phyloP scores from a whole-genome alignment of 2,329 filamentous ascomycete species.

The Aspergillus glaucus region DNA sequence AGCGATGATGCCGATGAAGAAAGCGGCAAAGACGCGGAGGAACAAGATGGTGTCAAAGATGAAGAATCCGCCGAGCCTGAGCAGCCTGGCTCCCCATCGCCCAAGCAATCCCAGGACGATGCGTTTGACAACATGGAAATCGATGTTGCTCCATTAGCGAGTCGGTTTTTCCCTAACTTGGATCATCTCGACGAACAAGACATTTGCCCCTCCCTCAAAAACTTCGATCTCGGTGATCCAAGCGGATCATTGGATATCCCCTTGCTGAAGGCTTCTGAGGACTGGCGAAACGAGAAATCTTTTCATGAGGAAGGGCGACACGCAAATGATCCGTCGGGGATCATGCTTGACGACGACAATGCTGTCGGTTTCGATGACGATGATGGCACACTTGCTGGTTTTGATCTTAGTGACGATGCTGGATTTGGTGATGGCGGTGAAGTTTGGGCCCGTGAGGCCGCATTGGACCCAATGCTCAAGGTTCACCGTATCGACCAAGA shows the following conservation, averaged over 20 bases:
- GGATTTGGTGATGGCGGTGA: slow-evolving; percentile 95
- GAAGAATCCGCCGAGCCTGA: slow-evolving; percentile 24
- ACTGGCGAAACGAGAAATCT: slow-evolving; percentile 67
- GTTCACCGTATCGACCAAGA: slow-evolving; percentile 56
- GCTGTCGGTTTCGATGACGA: slow-evolving; percentile 76
- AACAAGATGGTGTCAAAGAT: slow-evolving; percentile 38
- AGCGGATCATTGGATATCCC: slow-evolving; percentile 82
- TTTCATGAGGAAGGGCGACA: slow-evolving; percentile 45
- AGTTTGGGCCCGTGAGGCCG: slow-evolving; percentile 87
- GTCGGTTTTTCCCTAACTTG: slow-evolving; percentile 81
- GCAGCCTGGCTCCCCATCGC: slow-evolving; percentile 24
- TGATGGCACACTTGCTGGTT: slow-evolving; percentile 63
- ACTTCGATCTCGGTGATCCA: slow-evolving; percentile 82
- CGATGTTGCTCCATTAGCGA: slow-evolving; percentile 67
- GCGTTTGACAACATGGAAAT: slow-evolving; percentile 60
- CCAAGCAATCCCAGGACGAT: slow-evolving; percentile 29
- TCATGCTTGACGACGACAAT: slow-evolving; percentile 82
- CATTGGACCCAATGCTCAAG: slow-evolving; percentile 76
- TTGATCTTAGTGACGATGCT: slow-evolving; percentile 62
- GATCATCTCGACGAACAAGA: slow-evolving; percentile 73
- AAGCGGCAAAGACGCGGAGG: slow-evolving; percentile 34
- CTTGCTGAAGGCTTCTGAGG: slow-evolving; percentile 81
- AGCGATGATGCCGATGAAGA: slow-evolving; percentile 71
- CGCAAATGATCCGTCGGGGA: slow-evolving; percentile 64
- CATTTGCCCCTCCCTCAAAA: slow-evolving; percentile 90